phyloP scores from a whole-genome alignment of 2,329 filamentous ascomycete genomes.

The Ceratocystis harringtonii region DNA sequence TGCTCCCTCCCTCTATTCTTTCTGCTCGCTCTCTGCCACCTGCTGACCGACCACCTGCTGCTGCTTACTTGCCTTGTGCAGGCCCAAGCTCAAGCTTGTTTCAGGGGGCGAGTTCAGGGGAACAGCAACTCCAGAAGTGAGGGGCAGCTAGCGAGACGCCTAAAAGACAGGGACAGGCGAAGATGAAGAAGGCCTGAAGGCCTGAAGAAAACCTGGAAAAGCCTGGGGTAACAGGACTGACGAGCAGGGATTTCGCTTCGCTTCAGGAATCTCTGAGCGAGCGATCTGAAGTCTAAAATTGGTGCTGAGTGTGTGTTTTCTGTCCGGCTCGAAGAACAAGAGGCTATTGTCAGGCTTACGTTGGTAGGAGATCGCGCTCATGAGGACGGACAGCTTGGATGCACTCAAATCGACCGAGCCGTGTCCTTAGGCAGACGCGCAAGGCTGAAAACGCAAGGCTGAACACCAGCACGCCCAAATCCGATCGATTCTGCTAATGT shows the following conservation, averaged over 20 bases:
- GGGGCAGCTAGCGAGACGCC: background rate
- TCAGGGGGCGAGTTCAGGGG: conserved; percentile 1
- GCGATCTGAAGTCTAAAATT: background rate
- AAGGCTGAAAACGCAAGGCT: too few species aligned
- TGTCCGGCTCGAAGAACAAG: too few species aligned
- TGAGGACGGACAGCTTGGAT: too few species aligned
- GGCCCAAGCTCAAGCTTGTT: conserved; percentile 5
- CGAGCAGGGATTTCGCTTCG: background rate
- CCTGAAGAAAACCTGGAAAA: background rate
- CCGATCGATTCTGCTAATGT: too few species aligned
- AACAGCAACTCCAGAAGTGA: background rate
- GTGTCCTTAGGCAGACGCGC: too few species aligned
- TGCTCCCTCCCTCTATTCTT: too few species aligned
- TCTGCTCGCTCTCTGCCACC: too few species aligned
- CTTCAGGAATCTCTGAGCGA: background rate
- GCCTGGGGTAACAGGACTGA: background rate
- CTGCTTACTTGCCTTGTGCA: background rate
- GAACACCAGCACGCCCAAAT: too few species aligned
- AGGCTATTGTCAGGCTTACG: too few species aligned
- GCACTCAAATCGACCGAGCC: too few species aligned
- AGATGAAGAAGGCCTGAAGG: background rate
- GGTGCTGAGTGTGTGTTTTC: background rate
- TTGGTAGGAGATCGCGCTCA: too few species aligned
- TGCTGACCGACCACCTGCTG: background rate
- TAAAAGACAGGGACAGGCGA: background rate